Conservation (phyloP, 352 stramenopile genomes). For the Phytopythium helicoides region DNA sequence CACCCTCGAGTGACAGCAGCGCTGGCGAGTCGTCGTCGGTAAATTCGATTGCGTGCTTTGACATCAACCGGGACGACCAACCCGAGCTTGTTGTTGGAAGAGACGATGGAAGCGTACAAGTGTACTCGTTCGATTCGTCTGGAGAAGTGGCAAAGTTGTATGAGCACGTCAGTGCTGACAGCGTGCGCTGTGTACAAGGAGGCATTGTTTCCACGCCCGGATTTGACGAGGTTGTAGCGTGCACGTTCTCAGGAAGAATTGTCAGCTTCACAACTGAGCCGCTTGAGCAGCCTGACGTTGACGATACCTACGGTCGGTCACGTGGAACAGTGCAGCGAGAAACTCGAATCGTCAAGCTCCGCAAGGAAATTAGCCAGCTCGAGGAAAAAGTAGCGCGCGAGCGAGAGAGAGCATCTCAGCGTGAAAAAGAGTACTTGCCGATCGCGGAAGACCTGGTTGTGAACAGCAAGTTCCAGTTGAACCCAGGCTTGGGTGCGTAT, state of each 20-base stretch:
- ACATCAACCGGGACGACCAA: slow-evolving; percentile 80
- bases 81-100: slow-evolving; percentile 75
- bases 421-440: slow-evolving; percentile 64
- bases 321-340: slow-evolving; percentile 74
- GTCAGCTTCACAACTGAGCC: slow-evolving; percentile 84
- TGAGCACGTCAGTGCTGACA: slow-evolving; percentile 68
- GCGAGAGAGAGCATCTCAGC: slow-evolving; percentile 33
- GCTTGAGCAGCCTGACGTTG: slow-evolving; percentile 64
- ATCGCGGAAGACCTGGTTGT: slow-evolving; percentile 75
- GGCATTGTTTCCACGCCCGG: slow-evolving; percentile 69
- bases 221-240: slow-evolving; percentile 73
- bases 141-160: slow-evolving; percentile 63
- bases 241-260: slow-evolving; percentile 76
- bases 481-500: slow-evolving; percentile 61
- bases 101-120: slow-evolving; percentile 78
- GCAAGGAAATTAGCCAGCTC: slow-evolving; percentile 66
- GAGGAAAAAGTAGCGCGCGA: slow-evolving; percentile 73
- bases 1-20: slow-evolving; percentile 17
- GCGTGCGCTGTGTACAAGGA: slow-evolving; percentile 68
- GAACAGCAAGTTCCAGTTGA: slow-evolving; percentile 78
- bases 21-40: slow-evolving; percentile 29
- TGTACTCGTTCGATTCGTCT: slow-evolving; percentile 56
- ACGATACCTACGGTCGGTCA: slow-evolving; percentile 76
- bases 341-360: slow-evolving; percentile 76
- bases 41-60: slow-evolving; percentile 75